These are phyloP conservation scores for Gaeumannomyces sp. DNA, from an alignment of 2,329 filamentous ascomycete species.

Conservation along the genomic window DNA sequence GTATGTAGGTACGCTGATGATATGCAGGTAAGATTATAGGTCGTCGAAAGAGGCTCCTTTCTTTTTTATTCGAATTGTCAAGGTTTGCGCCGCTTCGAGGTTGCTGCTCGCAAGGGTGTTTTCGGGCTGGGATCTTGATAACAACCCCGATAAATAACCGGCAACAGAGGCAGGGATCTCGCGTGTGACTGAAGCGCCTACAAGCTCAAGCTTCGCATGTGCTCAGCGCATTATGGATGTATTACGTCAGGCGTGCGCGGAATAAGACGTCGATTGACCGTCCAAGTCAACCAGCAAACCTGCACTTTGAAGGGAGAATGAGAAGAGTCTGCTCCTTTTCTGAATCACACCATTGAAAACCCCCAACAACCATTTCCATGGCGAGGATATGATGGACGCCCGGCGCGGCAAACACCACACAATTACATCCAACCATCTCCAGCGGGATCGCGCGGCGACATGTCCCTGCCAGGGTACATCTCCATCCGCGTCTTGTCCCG, in stretches of 20 bases:
- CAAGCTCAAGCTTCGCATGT: background rate
- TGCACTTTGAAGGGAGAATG: background rate
- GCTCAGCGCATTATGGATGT: background rate
- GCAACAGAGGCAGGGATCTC: background rate
- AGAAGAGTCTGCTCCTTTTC: too few species aligned
- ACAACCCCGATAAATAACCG: background rate
- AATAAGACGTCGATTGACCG: background rate
- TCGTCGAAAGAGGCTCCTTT: background rate
- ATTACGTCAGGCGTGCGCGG: constrained; percentile 3
- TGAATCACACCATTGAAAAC: background rate
- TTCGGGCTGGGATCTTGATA: too few species aligned
- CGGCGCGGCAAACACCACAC: background rate
- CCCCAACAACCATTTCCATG: background rate
- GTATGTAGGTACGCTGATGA: too few species aligned
- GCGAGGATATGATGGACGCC: background rate
- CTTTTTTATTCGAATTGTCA: background rate
- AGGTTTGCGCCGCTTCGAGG: too few species aligned
- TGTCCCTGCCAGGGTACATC: constrained; percentile 2
- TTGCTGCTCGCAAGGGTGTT: background rate
- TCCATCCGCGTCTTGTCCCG: background rate
- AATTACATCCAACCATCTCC: background rate
- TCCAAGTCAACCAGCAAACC: background rate
- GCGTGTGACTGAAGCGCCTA: background rate
- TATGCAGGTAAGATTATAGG: background rate
- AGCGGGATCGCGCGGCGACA: background rate